These are phyloP conservation scores for Xylaria palmicola DNA, from an alignment of 495 filamentous ascomycete genomes.

Conservation along the genomic window DNA sequence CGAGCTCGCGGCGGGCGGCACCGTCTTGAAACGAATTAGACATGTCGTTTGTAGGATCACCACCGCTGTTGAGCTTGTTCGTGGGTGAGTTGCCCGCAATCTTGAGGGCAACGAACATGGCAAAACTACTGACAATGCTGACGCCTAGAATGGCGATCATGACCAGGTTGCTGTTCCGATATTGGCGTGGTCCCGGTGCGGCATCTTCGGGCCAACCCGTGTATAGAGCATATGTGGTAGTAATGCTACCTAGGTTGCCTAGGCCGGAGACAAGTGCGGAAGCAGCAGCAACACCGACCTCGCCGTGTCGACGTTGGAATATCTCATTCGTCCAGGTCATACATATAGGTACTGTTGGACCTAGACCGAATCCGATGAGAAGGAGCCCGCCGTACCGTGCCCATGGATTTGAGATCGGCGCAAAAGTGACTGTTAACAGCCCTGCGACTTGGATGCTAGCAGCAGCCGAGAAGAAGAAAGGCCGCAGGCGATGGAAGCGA, in stretches of 20 bases:
- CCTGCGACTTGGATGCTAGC: constrained; percentile 79
- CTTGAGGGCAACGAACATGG: constrained; percentile 66
- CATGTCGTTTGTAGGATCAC: constrained; percentile 43
- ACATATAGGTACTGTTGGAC: constrained; percentile 85
- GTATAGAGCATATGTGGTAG: constrained; percentile 87
- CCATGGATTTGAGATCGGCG: constrained; percentile 67
- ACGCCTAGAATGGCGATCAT: constrained; percentile 83
- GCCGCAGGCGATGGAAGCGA: constrained; percentile 77
- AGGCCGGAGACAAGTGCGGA: constrained; percentile 81
- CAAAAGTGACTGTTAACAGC: constrained; percentile 77
- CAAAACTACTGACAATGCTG: constrained; percentile 68
- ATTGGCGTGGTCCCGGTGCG: constrained; percentile 64
- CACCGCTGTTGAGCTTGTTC: constrained; percentile 37
- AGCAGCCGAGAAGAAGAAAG: constrained; percentile 77
- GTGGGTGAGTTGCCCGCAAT: constrained; percentile 57
- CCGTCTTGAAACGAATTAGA: constrained; percentile 56
- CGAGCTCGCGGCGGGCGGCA: constrained; percentile 65
- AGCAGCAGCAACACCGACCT: constrained; percentile 89
- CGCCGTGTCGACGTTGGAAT: constrained; percentile 84
- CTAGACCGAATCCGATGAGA: constrained; percentile 86
- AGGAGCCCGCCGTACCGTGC: constrained; percentile 84
- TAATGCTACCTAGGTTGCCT: constrained; percentile 80
- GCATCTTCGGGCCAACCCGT: constrained; percentile 79
- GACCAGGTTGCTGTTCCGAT: constrained; percentile 76
- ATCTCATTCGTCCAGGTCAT: constrained; percentile 94